Base-by-base conservation (phyloP, 2,329 filamentous ascomycete species). In the Ceratocystis albifundus region DNA sequence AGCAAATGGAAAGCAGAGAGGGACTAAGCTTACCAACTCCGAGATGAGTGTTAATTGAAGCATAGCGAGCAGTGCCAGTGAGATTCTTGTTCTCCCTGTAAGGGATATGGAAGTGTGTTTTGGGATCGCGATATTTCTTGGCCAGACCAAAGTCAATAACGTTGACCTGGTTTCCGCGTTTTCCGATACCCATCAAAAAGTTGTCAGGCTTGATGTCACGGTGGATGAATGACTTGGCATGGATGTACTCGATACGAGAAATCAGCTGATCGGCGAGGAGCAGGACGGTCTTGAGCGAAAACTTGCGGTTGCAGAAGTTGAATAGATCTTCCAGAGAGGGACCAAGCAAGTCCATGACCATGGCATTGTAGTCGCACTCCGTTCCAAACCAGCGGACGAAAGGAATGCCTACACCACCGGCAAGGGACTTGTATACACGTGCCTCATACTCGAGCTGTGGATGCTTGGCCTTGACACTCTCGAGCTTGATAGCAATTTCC, bases 21-120 rank as follows among this genome's bases (percentile, higher is more conserved):
- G 20, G n/a, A 5, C 48, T 15, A 44, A 62, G 82, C 84, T 71
- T 84, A 88, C 86, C 87, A 72, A 97, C 94, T 77, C 94, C 94
- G 75, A 97, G 80, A 75, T 99, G 94, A 69, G 94, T 99, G 82
- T 99, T 99, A 81, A 99, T 99, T 70, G 89, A 95, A 70, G 94
- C 94, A 79, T 99, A 99, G 76, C 94, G 93, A 73, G 94, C 94
- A 73, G 94, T 99, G 77, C 94, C 94, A 65, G 94, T 99, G 78
- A 99, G 81, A 84, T 97, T 97, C 89, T 99, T 97, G 88, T 97
- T 97, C 90, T 97, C 94, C 80, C 94, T 88, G 84, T 99, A 97
- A 61, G 94, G 94, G 69, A 97, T 99, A 79, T 99, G 94, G 82
- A 97, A 97, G 80, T 97, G 93, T 68, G 94, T 97, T 88, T 99